Conservation (phyloP, 2,329 filamentous ascomycete genomes). For the Cladosporium halotolerans region DNA sequence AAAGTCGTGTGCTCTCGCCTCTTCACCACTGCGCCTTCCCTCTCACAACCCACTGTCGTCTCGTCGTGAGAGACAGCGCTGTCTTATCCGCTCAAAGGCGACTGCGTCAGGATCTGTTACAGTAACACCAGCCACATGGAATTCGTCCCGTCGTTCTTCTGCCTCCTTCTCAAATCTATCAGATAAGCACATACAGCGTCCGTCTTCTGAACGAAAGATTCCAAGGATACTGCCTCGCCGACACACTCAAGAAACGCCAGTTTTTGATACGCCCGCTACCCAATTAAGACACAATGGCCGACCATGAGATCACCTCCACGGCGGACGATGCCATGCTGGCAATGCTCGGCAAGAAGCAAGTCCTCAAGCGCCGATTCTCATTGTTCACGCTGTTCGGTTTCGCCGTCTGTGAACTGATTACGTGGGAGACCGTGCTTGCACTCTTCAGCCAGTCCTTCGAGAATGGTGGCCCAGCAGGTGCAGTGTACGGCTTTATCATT, state of each 20-base stretch:
- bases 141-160: constrained; percentile 23
- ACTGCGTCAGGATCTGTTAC: no score
- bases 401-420: constrained; percentile 40
- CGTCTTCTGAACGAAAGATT: not conserved
- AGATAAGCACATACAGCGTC: constrained; percentile 14
- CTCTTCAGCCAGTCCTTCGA: constrained; percentile 38
- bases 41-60: no score
- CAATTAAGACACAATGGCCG: constrained; percentile 2
- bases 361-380: constrained; percentile 39
- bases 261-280: not conserved
- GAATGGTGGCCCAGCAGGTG: constrained; percentile 44
- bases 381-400: constrained; percentile 40
- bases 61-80: no score
- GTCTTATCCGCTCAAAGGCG: no score
- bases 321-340: constrained; percentile 35
- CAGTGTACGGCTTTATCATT: constrained; percentile 48
- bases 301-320: constrained; percentile 5
- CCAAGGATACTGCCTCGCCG: not conserved
- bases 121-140: not conserved
- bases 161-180: constrained; percentile 29
- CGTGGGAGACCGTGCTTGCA: constrained; percentile 42
- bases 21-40: no score
- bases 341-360: constrained; percentile 41
- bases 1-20: no score
- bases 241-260: not conserved